Conservation (phyloP, 2,329 filamentous ascomycete species). For the Pseudocercospora crystallina region DNA sequence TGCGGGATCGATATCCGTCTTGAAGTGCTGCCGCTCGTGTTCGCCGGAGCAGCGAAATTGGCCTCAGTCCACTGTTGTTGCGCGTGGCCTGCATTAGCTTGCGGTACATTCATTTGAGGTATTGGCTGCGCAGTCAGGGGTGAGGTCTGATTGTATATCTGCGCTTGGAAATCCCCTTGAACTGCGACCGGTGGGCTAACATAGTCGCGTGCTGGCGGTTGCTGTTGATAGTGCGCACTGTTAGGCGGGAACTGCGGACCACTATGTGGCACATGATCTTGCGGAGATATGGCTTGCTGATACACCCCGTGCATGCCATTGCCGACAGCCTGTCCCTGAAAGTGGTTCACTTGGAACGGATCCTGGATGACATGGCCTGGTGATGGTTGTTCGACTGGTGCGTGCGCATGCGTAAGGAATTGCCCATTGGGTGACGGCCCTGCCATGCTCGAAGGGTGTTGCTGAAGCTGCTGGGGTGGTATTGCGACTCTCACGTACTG, state of each 20-base stretch:
- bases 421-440: constrained; percentile 3
- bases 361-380: constrained; percentile 13
- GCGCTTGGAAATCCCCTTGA: background rate
- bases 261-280: too few relatives aligned
- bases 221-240: too few relatives aligned
- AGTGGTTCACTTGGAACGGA: constrained; percentile 5
- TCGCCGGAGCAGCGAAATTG: too few relatives aligned
- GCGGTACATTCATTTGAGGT: too few relatives aligned
- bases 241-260: too few relatives aligned
- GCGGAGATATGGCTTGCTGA: too few relatives aligned
- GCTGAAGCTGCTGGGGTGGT: constrained; percentile 10
- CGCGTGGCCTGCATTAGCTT: too few relatives aligned
- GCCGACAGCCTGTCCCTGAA: background rate
- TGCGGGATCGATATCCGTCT: constrained; percentile 12
- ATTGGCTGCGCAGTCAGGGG: too few relatives aligned
- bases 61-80: too few relatives aligned
- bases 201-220: too few relatives aligned
- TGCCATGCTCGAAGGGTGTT: background rate
- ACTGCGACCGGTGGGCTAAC: background rate
- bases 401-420: background rate
- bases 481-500: constrained; percentile 14
- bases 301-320: too few relatives aligned
- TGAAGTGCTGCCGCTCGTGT: background rate
- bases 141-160: background rate
- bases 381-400: background rate